A percentile compares a stretch with the other conserved stretches of the same genome.
Evolutionary conservation across 1,284 basidiomycete species (phyloP).

Genomic region (Mycena sp.): DNA sequence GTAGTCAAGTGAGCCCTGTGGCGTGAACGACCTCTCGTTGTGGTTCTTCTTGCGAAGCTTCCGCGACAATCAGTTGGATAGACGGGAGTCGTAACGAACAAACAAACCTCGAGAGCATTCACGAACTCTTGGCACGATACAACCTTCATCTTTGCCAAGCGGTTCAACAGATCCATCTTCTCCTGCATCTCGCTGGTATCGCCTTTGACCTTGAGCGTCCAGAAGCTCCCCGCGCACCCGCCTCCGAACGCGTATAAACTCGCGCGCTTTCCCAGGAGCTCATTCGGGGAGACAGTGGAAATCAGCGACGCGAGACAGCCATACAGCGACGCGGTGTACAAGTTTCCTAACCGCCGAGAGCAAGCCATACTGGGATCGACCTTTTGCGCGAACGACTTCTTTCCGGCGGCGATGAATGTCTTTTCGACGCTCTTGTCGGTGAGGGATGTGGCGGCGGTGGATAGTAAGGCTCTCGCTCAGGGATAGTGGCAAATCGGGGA

Average conservation of each 20-base stretch:
- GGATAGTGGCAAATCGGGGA: constrained; percentile 79
- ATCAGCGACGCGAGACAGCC: constrained; percentile 91
- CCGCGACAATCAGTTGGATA: background rate
- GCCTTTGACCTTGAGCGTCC: constrained; percentile 85
- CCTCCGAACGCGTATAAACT: constrained; percentile 95
- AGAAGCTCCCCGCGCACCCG: constrained; percentile 94
- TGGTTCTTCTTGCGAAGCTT: constrained; percentile 97
- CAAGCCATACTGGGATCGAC: constrained; percentile 84
- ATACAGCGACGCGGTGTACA: constrained; percentile 98
- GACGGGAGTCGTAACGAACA: background rate
- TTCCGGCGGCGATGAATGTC: constrained; percentile 83
- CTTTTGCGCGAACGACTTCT: constrained; percentile 75
- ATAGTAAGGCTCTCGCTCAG: constrained; percentile 71
- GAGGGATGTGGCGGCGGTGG: constrained; percentile 79
- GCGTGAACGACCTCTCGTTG: constrained; percentile 89
- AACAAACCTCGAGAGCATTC: constrained; percentile 62
- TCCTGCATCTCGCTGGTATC: constrained; percentile 83
- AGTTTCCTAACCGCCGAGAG: constrained; percentile 93
- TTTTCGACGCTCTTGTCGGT: constrained; percentile 97
- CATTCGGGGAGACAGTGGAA: constrained; percentile 70
- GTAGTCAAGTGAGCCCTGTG: constrained; percentile 90
- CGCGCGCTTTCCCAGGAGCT: constrained; percentile 83
- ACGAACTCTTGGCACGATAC: constrained; percentile 85
- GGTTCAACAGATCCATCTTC: constrained; percentile 82
- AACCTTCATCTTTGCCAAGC: constrained; percentile 89